Evolutionary conservation across 1,139 yeast genomes (phyloP), one percentile per base, ranked within the genome.

Genomic region (Pichia sp.): DNA sequence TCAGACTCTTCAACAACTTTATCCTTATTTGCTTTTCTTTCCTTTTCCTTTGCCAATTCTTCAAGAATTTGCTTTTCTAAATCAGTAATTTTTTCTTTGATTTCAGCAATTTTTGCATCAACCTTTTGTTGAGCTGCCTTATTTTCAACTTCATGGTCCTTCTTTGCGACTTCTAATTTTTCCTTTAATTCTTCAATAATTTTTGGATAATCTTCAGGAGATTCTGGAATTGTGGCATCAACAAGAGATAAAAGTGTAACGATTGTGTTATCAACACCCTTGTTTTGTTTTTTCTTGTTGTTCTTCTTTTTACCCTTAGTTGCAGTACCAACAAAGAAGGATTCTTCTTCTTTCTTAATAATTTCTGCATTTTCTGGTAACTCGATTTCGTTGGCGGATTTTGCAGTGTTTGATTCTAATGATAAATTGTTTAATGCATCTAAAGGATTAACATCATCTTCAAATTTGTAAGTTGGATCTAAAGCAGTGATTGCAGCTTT

Each of bases 141-240:
- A 50, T 97, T 87, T 62, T 82, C 89, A 51, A 80, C 86, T 50
- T 81, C 90, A 70, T 89, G 95, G 67, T 82, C 81, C 43, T 75
- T 75, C 65, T 76, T 72, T 68, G 78, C 85, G 55, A 80, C 81
- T 45, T 70, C 71, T 63, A 87, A 77, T 66, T 94, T 89, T 59
- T 74, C 78, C 72, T 82, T 80, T 67, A 92, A 78, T 57, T 79
- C 72, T 50, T 73, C 79, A 57, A 86, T 66, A 53, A 95, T 79
- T 43, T 68, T 67, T 40, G 83, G 73, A 53, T 85, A 81, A 46
- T 86, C 95, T 27, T 82, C 94, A 56, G 77, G 71, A 59, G 82
- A 76, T 51, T 82, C 73, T 61, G 99, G 99, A 56, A 90, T 79
- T 44, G 86, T 73, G 53, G 92, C 77, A 52, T 82, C 80, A 64